Conservation (phyloP, 1,284 basidiomycete genomes). For the Afroboletus lepidellus region DNA sequence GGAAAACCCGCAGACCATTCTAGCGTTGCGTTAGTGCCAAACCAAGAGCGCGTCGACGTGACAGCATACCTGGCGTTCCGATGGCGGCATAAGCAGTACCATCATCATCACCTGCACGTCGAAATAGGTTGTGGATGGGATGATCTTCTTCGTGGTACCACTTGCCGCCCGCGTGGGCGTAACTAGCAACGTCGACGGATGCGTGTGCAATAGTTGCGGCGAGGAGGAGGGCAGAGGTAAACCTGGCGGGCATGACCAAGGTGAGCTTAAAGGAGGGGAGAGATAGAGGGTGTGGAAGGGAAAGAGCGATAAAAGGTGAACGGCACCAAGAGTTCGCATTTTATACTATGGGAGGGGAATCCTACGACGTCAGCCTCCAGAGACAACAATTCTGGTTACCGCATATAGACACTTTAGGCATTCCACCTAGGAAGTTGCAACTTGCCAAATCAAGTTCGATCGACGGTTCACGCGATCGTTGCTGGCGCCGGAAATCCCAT, state of each 20-base stretch:
- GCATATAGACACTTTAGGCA: slow-evolving; percentile 9
- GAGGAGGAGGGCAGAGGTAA: slow-evolving; percentile 38
- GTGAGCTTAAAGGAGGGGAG: slow-evolving; percentile 23
- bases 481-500: neutral
- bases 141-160: slow-evolving; percentile 63
- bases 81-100: slow-evolving; percentile 49
- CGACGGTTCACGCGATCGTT: slow-evolving; percentile 3
- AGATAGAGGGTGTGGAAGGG: slow-evolving; percentile 23
- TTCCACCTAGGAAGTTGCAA: slow-evolving; percentile 11
- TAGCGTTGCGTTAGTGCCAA: slow-evolving; percentile 26
- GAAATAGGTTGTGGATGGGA: slow-evolving; percentile 59
- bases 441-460: slow-evolving; percentile 24
- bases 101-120: slow-evolving; percentile 44
- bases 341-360: slow-evolving; percentile 28
- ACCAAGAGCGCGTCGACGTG: neutral
- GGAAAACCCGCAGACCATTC: slow-evolving; percentile 64
- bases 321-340: slow-evolving; percentile 13
- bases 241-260: slow-evolving; percentile 28
- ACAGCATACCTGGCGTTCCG: slow-evolving; percentile 54
- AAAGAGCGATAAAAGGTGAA: slow-evolving; percentile 7
- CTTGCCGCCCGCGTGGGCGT: slow-evolving; percentile 25
- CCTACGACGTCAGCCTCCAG: slow-evolving; percentile 25
- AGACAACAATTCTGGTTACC: slow-evolving; percentile 16
- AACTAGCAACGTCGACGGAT: slow-evolving; percentile 30
- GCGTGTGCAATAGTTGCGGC: slow-evolving; percentile 36